A percentile compares a stretch with the other conserved stretches of the same genome.
Evolutionary conservation across 2,329 filamentous ascomycete species (phyloP).

Genomic region (Aspergillus vadensis): DNA sequence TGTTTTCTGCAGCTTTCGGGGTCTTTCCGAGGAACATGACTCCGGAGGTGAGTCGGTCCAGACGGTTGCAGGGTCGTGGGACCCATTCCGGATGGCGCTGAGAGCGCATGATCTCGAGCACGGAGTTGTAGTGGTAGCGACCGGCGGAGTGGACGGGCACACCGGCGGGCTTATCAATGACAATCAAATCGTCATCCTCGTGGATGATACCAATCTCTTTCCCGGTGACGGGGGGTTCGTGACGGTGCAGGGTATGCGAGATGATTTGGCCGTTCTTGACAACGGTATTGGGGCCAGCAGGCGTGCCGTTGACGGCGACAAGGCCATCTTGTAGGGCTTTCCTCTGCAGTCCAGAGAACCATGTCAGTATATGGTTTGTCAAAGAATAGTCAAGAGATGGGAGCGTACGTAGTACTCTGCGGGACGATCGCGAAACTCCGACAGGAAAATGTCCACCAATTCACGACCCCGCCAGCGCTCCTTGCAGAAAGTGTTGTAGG

Average conservation of each 20-base stretch:
- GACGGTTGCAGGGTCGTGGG: conserved; percentile 79
- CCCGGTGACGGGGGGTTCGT: conserved; percentile 89
- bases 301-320: conserved; percentile 78
- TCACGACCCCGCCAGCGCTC: conserved; percentile 83
- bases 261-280: conserved; percentile 89
- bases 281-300: conserved; percentile 65
- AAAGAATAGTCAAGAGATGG: neutral
- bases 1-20: conserved; percentile 72
- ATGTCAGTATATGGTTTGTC: conserved; percentile 4
- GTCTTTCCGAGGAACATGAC: conserved; percentile 98
- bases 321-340: conserved; percentile 77
- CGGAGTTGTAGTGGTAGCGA: conserved; percentile 91
- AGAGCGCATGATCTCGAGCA: conserved; percentile 88
- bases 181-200: conserved; percentile 89
- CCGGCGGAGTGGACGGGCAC: conserved; percentile 95
- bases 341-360: conserved; percentile 48
- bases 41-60: conserved; percentile 90
- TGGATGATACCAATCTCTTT: conserved; percentile 80
- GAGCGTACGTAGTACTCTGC: conserved; percentile 75
- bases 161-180: conserved; percentile 95
- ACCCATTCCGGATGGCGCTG: conserved; percentile 64
- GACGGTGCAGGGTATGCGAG: conserved; percentile 89
- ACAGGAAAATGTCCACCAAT: conserved; percentile 83
- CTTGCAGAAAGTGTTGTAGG: conserved; percentile 94
- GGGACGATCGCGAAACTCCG: conserved; percentile 88